Percentiles rank a stretch among this genome's conserved stretches.
Evolutionary conservation across 164 flowering plant genomes (phyloP).

Genomic region (Chimonanthus salicifolius): DNA sequence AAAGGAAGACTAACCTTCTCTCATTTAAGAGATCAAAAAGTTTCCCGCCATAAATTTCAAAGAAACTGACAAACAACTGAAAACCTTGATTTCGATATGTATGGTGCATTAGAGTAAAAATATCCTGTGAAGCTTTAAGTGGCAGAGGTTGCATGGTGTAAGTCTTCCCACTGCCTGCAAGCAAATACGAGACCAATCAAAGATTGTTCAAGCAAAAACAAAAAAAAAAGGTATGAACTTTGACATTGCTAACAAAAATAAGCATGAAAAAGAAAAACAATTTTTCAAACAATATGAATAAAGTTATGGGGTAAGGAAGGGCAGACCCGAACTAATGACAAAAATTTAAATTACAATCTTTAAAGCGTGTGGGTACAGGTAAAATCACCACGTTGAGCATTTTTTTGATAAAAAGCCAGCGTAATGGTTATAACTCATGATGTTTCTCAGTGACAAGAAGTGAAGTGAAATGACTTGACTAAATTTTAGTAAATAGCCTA

Average conservation of each 20-base stretch:
- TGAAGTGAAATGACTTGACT: background rate
- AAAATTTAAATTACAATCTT: no score
- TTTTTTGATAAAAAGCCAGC: background rate
- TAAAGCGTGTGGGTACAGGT: background rate
- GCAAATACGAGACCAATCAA: background rate
- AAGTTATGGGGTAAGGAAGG: no score
- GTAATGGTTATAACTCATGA: background rate
- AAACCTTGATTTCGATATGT: constrained; percentile 79
- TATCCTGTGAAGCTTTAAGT: constrained; percentile 79
- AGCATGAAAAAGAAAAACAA: background rate
- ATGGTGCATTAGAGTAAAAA: constrained; percentile 64
- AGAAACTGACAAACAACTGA: constrained; percentile 80
- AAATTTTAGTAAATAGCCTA: background rate
- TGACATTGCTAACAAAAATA: background rate
- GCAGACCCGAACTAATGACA: no score
- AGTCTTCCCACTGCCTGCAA: constrained; percentile 92
- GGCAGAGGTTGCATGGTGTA: constrained; percentile 94
- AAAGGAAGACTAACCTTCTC: constrained; percentile 49
- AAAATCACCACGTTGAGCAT: background rate
- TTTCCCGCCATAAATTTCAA: constrained; percentile 97
- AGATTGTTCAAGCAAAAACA: background rate
- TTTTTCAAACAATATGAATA: background rate
- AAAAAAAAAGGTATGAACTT: background rate
- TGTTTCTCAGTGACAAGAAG: background rate
- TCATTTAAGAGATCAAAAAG: constrained; percentile 89